Base-by-base conservation (phyloP, 225 moss, liverwort and hornwort genomes). In the Bryoerythrophyllum caledonicum region DNA sequence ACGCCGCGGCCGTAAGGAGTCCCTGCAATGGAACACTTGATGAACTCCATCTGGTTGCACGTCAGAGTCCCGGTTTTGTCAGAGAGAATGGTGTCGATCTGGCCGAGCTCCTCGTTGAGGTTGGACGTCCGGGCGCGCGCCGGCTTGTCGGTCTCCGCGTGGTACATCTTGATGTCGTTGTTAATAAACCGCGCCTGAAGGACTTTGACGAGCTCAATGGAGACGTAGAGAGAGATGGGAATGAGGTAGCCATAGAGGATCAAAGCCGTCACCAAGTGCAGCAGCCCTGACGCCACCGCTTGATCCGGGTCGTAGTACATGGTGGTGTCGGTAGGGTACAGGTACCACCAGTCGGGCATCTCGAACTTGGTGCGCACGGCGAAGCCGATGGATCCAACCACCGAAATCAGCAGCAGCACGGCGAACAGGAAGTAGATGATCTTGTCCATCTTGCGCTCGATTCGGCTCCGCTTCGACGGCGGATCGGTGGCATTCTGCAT, bases 21-120 rank as follows among this genome's bases (percentile, higher is more conserved):
- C 67, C 96, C 96, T 38, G 88, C 92, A 76, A 97, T 87, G 58
- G 96, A 97, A 87, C 96, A 97, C 85, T 97, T 97, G 20, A 97
- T 76, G 46, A 97, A 97, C 82, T 97, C 96, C 96, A 97, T 97
- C 59, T 97, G 94, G 71, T 97, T 97, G 82, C 92, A 94, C 0
- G 96, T 97, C 40, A 97, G 74, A 0, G 96, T 97, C 19, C 96
- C 96, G 16, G 96, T 97, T 84, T 97, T 97, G 82, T 97, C 96
- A 1, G 96, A 97, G 37, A 97, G 87, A 60, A 97, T 94, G 43
- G 94, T 93, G 65, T 94, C 92, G 9, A 97, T 91, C 77, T 97
- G 96, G 60, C 96, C 96, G 53, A 97, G 96, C 80, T 97, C 96
- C 83, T 97, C 96, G 58, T 94, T 97, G 76, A 97, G 80, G 68